A percentile compares a stretch with the other conserved stretches of the same genome.
These are phyloP conservation scores for Hibiscus tridactylites DNA, from an alignment of 345 rosid species.

Conservation along the genomic window DNA sequence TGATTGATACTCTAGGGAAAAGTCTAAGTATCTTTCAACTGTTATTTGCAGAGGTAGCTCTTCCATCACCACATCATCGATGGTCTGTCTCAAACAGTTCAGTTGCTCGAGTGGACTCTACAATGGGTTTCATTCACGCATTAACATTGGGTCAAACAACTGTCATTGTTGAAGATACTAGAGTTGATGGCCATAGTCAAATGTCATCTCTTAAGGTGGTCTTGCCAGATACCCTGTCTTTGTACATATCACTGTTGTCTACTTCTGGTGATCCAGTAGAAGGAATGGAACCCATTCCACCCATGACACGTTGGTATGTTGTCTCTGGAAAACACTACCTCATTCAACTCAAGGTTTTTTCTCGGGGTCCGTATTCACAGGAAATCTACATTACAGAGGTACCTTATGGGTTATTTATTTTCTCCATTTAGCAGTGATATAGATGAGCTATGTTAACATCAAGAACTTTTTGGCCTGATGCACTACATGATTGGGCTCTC, in stretches of 20 bases:
- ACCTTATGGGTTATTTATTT: conserved; percentile 10
- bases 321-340: conserved; percentile 66
- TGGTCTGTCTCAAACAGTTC: conserved; percentile 71
- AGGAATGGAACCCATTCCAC: conserved; percentile 48
- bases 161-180: conserved; percentile 72
- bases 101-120: conserved; percentile 63
- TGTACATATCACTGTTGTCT: conserved; percentile 58
- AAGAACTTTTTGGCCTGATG: neutral
- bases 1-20: conserved; percentile 9
- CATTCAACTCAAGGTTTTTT: conserved; percentile 63
- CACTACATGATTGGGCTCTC: neutral
- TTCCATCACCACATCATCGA: conserved; percentile 70
- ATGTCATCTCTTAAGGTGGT: conserved; percentile 75
- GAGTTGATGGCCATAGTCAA: conserved; percentile 82
- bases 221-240: conserved; percentile 50
- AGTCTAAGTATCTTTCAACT: conserved; percentile 18
- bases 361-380: conserved; percentile 48
- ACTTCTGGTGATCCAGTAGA: conserved; percentile 43
- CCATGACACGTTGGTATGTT: conserved; percentile 63
- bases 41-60: conserved; percentile 52
- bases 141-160: conserved; percentile 61
- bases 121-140: conserved; percentile 50
- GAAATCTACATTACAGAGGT: conserved; percentile 91
- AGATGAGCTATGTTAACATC: conserved; percentile 6
- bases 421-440: neutral